These are phyloP conservation scores for Pyrenochaeta sp. DNA, from an alignment of 2,329 filamentous ascomycete species.

Conservation along the genomic window DNA sequence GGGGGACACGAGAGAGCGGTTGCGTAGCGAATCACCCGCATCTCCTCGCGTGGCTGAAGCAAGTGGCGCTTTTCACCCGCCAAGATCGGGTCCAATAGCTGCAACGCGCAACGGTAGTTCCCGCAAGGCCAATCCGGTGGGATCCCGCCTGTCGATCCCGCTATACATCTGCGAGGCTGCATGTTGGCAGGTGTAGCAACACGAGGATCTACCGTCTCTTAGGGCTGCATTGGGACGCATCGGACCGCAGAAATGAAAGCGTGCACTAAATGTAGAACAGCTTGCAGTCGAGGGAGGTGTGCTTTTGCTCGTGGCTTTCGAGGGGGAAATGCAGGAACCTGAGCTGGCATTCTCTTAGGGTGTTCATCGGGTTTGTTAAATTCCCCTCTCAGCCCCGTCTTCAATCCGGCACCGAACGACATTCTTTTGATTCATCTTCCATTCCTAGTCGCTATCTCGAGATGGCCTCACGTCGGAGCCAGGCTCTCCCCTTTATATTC, in stretches of 20 bases:
- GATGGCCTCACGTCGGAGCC: not conserved
- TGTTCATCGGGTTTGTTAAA: not conserved
- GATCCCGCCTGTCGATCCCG: not conserved
- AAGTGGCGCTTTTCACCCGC: slow-evolving; percentile 7
- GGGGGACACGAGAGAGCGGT: too few species aligned
- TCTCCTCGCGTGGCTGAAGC: not conserved
- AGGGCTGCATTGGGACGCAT: not conserved
- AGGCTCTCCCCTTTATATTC: not conserved
- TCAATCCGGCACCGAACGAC: too few species aligned
- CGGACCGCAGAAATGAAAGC: not conserved
- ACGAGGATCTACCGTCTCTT: not conserved
- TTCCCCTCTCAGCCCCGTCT: not conserved
- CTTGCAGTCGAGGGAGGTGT: slow-evolving; percentile 2
- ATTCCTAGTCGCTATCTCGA: not conserved
- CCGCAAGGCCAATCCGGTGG: too few species aligned
- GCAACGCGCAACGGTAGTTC: not conserved
- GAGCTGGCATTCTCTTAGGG: not conserved
- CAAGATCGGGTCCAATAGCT: not conserved
- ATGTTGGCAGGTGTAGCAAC: not conserved
- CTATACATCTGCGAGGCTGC: not conserved
- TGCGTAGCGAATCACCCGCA: slow-evolving; percentile 2
- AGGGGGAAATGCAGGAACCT: not conserved
- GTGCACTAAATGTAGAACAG: slow-evolving; percentile 4
- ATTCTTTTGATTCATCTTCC: not conserved
- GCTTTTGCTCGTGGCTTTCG: not conserved